phyloP scores from a whole-genome alignment of 2,329 filamentous ascomycete species.

The Fusarium verrucosum region DNA sequence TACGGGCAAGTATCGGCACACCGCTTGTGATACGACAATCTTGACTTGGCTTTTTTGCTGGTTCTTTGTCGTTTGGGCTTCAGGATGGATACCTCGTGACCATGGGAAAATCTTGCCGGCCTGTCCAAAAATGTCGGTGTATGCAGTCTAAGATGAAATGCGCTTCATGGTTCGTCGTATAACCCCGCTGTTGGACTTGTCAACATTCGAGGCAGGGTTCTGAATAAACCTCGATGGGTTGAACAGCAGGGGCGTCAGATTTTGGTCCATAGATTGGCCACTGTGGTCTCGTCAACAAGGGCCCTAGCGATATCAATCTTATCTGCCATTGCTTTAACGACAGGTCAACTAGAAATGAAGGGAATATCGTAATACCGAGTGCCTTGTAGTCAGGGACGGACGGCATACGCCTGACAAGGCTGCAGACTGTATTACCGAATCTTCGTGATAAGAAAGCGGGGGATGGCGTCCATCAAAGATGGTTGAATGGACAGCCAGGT shows the following conservation, averaged over 20 bases:
- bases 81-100: slow-evolving; percentile 33
- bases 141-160: slow-evolving; percentile 26
- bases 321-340: not conserved
- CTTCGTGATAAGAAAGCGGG: slow-evolving; percentile 39
- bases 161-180: slow-evolving; percentile 15
- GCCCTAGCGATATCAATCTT: not conserved
- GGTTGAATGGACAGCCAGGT: slow-evolving; percentile 22
- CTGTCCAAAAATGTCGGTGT: slow-evolving; percentile 44
- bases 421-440: slow-evolving; percentile 36
- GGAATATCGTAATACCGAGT: slow-evolving; percentile 8
- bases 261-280: slow-evolving; percentile 12
- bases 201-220: slow-evolving; percentile 8
- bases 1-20: slow-evolving; percentile 21
- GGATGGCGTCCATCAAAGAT: slow-evolving; percentile 32
- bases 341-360: not conserved
- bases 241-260: slow-evolving; percentile 11
- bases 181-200: slow-evolving; percentile 34
- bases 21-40: slow-evolving; percentile 37
- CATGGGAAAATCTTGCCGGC: slow-evolving; percentile 33
- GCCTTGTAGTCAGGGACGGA: slow-evolving; percentile 8
- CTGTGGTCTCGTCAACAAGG: not conserved
- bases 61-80: slow-evolving; percentile 16
- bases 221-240: slow-evolving; percentile 5
- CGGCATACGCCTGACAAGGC: slow-evolving; percentile 38
- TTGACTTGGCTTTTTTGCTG: slow-evolving; percentile 24